Evolutionary conservation across 441 rosid species (phyloP), one percentile per base, ranked within the genome.

Genomic region (Populus hybrid): DNA sequence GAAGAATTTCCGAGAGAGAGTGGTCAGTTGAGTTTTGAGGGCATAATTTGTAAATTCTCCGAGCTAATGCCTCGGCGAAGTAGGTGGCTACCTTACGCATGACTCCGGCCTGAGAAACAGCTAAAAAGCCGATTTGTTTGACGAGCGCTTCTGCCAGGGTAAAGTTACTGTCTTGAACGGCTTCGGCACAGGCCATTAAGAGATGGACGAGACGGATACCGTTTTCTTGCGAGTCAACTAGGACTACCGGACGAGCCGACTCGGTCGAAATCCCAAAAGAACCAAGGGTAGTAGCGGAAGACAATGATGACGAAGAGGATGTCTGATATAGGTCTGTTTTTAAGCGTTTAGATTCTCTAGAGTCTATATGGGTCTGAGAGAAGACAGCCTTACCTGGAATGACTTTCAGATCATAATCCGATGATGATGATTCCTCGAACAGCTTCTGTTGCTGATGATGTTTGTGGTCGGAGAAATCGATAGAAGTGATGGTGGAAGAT

Each of bases 61-160:
- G 87, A 63, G 93, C 93, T 5, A 93, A 77, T 24, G 95, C 98
- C 80, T 91, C 95, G 0, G 97, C 97, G 85, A 93, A 95, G 84
- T 84, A 91, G 6, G 89, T 91, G 35, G 97, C 97, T 8, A 95
- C 97, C 78, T 89, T 91, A 7, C 93, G 83, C 97, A 95, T 93
- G 10, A 97, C 92, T n/a, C 96, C 97, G 3, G 92, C 83, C 79
- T 91, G 97, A 67, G 98, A 88, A 2, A 81, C 73, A 8, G 94
- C 92, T 7, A 93, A 79, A 70, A 76, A 81, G 0, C 96, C 91
- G 54, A 93, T 87, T 73, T 88, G 93, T 73, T 92, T 90, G 0
- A 95, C 92, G 0, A 92, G 86, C 1, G 92, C 94, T 59, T 91
- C 93, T 1, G 94, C 97, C 2, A 93, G 36, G n/a, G 70, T 81